Conservation (phyloP, 2,329 filamentous ascomycete genomes). For the Fusarium acutatum region DNA sequence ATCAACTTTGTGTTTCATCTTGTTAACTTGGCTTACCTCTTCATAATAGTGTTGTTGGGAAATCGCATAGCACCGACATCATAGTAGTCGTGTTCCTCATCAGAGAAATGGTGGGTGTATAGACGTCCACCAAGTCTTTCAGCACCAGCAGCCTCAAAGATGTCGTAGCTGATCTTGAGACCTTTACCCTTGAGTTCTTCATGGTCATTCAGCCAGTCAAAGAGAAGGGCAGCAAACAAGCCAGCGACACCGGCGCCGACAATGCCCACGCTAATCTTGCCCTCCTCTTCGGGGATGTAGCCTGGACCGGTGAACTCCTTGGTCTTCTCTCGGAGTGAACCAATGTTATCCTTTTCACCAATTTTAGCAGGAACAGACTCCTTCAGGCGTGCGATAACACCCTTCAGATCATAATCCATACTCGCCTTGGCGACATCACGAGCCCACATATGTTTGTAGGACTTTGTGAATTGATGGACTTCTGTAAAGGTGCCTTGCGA, state of each 20-base stretch:
- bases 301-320: not conserved
- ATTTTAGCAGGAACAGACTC: not conserved
- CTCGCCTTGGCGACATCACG: not conserved
- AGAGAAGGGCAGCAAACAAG: not conserved
- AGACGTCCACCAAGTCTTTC: not conserved
- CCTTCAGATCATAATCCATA: not conserved
- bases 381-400: not conserved
- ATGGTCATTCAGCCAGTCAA: not conserved
- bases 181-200: not conserved
- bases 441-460: not conserved
- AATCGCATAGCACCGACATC: not conserved
- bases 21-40: not conserved
- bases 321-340: not conserved
- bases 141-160: not conserved
- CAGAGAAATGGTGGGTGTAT: not conserved
- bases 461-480: not conserved
- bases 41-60: not conserved
- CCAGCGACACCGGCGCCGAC: not conserved
- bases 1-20: too few relatives aligned
- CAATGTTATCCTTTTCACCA: rapidly evolving
- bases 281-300: not conserved
- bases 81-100: not conserved
- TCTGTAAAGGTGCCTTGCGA: not conserved
- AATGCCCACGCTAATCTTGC: not conserved
- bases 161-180: not conserved